These are phyloP conservation scores for Mangifera indica DNA, from an alignment of 345 rosid species.

Conservation along the genomic window DNA sequence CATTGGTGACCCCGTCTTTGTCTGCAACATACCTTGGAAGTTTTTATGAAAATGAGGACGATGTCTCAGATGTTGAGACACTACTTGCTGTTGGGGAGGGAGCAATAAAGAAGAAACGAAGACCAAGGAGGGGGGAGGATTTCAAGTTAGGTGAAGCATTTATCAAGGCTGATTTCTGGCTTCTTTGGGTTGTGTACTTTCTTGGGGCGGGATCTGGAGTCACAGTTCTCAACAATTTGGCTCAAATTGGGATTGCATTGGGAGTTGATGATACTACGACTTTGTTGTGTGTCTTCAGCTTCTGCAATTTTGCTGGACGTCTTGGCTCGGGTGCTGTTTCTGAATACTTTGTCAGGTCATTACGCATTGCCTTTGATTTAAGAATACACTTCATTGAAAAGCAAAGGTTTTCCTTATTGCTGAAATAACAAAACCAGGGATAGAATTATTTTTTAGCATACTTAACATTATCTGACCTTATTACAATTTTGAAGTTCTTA, in stretches of 20 bases:
- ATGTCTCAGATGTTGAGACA: constrained; percentile 49
- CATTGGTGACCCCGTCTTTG: constrained; percentile 62
- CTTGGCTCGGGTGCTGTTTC: constrained; percentile 83
- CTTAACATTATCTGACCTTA: neutral
- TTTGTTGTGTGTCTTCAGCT: constrained; percentile 70
- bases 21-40: constrained; percentile 68
- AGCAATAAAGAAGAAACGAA: constrained; percentile 51
- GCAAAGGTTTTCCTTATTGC: constrained; percentile 3
- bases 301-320: constrained; percentile 86
- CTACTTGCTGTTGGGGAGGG: constrained; percentile 60
- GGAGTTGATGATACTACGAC: constrained; percentile 74
- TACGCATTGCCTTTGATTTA: constrained; percentile 1
- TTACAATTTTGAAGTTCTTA: neutral
- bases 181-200: constrained; percentile 83
- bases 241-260: constrained; percentile 80
- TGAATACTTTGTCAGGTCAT: constrained; percentile 84
- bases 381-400: neutral
- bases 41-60: constrained; percentile 53
- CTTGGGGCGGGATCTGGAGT: constrained; percentile 91
- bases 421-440: neutral
- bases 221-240: constrained; percentile 87
- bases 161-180: constrained; percentile 96
- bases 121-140: constrained; percentile 84
- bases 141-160: constrained; percentile 72
- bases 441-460: neutral